Evolutionary conservation across 2,329 filamentous ascomycete genomes (phyloP).

Genomic region (Lecanicillium sp.): DNA sequence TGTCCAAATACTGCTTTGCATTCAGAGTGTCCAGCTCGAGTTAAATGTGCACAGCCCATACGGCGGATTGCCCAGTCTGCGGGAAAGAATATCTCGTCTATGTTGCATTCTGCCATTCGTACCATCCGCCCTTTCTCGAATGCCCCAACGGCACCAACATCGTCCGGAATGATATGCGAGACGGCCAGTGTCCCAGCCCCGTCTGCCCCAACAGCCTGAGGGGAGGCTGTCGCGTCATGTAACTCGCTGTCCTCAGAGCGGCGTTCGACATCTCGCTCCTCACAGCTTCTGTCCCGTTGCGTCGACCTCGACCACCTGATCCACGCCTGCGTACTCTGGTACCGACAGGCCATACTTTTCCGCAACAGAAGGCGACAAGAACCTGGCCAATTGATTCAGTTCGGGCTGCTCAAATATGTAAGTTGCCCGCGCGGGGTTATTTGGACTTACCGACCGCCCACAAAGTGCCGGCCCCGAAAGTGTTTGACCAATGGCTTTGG

Average conservation of each 20-base stretch:
- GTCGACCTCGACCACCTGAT: conserved; percentile 79
- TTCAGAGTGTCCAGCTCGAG: conserved; percentile 3
- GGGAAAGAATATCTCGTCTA: conserved; percentile 54
- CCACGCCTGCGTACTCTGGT: conserved; percentile 75
- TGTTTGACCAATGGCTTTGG: conserved; percentile 83
- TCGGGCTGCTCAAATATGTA: background rate
- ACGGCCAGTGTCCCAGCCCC: conserved; percentile 52
- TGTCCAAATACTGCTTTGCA: conserved; percentile 4
- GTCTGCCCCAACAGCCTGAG: conserved; percentile 53
- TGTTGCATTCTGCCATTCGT: conserved; percentile 49
- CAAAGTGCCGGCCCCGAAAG: conserved; percentile 83
- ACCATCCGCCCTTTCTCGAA: conserved; percentile 40
- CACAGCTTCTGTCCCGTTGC: conserved; percentile 47
- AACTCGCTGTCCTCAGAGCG: conserved; percentile 20
- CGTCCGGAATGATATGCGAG: conserved; percentile 40
- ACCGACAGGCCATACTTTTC: conserved; percentile 82
- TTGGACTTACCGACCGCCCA: conserved; percentile 67
- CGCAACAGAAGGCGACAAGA: conserved; percentile 70
- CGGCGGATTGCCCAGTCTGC: conserved; percentile 52
- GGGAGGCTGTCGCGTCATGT: conserved; percentile 51
- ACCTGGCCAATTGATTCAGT: conserved; percentile 43
- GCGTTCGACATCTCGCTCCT: conserved; percentile 17
- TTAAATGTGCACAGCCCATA: conserved; percentile 58
- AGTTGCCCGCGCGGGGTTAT: background rate
- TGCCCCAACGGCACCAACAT: conserved; percentile 41